Conservation (phyloP, 2,329 filamentous ascomycete genomes). For the Incumbomyces lentus region DNA sequence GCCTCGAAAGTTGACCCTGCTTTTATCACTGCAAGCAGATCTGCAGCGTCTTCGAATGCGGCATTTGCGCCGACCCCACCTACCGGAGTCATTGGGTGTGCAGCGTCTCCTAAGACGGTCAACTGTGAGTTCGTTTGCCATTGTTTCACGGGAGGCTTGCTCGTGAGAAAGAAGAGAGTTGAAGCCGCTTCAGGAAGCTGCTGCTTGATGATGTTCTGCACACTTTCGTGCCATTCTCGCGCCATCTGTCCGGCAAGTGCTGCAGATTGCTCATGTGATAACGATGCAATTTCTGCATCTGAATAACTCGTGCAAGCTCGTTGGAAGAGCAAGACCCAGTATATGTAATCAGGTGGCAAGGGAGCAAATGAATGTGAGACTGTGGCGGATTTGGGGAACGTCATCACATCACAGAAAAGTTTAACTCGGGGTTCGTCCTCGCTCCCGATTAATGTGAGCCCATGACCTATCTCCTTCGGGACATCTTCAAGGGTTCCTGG, state of each 20-base stretch:
- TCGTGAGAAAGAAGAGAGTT: no score
- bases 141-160: no score
- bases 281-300: constrained; percentile 5
- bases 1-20: no score
- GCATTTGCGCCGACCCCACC: no score
- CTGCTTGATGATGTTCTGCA: no score
- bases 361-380: constrained; percentile 1
- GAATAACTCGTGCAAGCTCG: constrained; percentile 4
- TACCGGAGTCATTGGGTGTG: no score
- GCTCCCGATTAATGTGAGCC: constrained; percentile 8
- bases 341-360: constrained; percentile 21
- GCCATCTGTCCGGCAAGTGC: constrained; percentile 13
- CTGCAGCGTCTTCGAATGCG: no score
- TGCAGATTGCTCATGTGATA: constrained; percentile 3
- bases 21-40: no score
- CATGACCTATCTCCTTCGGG: constrained; percentile 3
- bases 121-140: no score
- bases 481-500: constrained; percentile 9
- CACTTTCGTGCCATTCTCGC: no score
- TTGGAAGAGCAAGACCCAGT: constrained; percentile 19
- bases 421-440: not conserved
- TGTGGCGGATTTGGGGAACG: not conserved
- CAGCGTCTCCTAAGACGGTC: no score
- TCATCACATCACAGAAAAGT: constrained; percentile 8
- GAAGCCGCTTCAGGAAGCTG: no score